Conservation (phyloP, 331 rosid species). For the Acacia concinna region DNA sequence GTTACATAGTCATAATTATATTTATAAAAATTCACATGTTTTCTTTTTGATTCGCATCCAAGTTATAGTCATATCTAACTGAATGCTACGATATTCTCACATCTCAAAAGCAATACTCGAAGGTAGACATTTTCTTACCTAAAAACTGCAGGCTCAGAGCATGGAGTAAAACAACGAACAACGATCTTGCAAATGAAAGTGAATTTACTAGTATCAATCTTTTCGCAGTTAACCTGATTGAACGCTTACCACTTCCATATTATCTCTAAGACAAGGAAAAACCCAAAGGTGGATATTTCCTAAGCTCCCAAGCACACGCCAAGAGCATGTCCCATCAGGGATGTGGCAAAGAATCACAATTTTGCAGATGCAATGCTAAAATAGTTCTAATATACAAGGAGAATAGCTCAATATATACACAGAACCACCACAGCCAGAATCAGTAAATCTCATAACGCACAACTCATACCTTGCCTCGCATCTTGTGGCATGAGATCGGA, state of each 20-base stretch:
- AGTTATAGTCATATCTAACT: constrained; percentile 11
- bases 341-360: not conserved
- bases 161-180: not conserved
- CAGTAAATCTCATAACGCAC: not conserved
- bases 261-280: constrained; percentile 1
- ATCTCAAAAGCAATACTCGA: constrained; percentile 10
- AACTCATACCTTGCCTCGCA: constrained; percentile 88
- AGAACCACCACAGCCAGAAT: not conserved
- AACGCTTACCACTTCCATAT: not conserved
- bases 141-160: constrained; percentile 4
- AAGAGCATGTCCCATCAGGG: constrained; percentile 1
- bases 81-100: not conserved
- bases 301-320: not conserved
- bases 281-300: not conserved
- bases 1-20: not conserved
- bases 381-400: not conserved
- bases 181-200: not conserved
- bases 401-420: not conserved
- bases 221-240: not conserved
- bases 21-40: not conserved
- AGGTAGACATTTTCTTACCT: not conserved
- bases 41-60: not conserved
- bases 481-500: constrained; percentile 94
- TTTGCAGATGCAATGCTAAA: not conserved
- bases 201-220: not conserved